These are phyloP conservation scores for Trametes coccinea DNA, from an alignment of 768 basidiomycete species.

Conservation along the genomic window DNA sequence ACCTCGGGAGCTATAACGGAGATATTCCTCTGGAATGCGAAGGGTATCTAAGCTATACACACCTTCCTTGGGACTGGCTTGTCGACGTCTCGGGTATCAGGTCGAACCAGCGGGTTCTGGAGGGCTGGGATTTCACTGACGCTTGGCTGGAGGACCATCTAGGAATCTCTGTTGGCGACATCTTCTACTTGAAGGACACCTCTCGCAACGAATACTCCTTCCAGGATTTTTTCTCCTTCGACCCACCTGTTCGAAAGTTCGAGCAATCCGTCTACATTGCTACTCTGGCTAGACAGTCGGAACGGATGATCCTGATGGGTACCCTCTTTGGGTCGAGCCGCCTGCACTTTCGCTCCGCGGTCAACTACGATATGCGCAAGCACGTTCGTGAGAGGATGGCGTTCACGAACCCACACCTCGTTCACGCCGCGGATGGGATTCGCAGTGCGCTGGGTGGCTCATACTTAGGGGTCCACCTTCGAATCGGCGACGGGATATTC, in stretches of 20 bases:
- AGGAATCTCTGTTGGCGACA: conserved; percentile 40
- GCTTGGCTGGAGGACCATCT: conserved; percentile 49
- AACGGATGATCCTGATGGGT: conserved; percentile 67
- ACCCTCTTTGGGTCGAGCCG: conserved; percentile 78
- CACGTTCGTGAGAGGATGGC: conserved; percentile 57
- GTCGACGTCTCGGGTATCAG: conserved; percentile 50
- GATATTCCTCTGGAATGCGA: conserved; percentile 50
- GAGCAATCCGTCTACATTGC: conserved; percentile 43
- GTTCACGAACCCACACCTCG: conserved; percentile 51
- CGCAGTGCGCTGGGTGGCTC: conserved; percentile 40
- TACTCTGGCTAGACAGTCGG: conserved; percentile 39
- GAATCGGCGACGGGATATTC: conserved; percentile 71
- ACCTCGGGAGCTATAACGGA: conserved; percentile 36
- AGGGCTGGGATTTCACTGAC: conserved; percentile 51
- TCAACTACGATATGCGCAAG: conserved; percentile 45
- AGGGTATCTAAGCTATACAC: conserved; percentile 60
- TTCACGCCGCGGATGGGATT: conserved; percentile 46
- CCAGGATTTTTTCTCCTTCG: conserved; percentile 38
- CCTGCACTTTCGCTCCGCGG: conserved; percentile 47
- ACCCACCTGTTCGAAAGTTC: conserved; percentile 40
- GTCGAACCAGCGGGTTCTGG: conserved; percentile 43
- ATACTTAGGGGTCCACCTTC: conserved; percentile 67
- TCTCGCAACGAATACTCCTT: conserved; percentile 66
- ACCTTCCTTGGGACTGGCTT: conserved; percentile 70
- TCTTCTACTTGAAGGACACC: conserved; percentile 51